phyloP scores from a whole-genome alignment of 805 yeast genomes.

The Danielia oregonensis region DNA sequence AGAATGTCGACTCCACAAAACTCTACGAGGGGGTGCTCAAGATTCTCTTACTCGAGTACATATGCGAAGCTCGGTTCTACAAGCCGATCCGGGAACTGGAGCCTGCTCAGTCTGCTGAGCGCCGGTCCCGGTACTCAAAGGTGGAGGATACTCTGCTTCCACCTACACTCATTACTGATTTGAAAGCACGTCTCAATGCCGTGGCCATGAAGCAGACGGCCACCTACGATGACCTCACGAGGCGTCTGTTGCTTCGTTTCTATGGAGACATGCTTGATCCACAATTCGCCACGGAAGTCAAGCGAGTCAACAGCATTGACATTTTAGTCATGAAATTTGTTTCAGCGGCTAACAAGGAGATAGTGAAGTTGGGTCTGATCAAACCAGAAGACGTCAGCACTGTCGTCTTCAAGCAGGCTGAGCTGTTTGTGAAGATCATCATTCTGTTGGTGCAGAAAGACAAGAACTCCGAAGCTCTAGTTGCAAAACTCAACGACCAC shows the following conservation, averaged over 20 bases:
- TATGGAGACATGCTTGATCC: constrained; percentile 60
- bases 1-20: constrained; percentile 19
- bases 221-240: constrained; percentile 43
- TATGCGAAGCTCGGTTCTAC: constrained; percentile 61
- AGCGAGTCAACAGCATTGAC: constrained; percentile 32
- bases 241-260: constrained; percentile 57
- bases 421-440: constrained; percentile 33
- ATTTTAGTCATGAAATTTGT: constrained; percentile 53
- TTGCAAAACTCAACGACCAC: constrained; percentile 42
- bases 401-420: constrained; percentile 35
- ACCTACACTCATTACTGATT: constrained; percentile 29
- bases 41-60: constrained; percentile 54
- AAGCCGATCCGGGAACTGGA: constrained; percentile 19
- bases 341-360: constrained; percentile 49
- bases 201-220: constrained; percentile 43
- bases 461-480: constrained; percentile 33
- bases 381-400: constrained; percentile 27
- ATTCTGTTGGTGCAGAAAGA: constrained; percentile 36
- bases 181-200: constrained; percentile 40
- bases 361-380: constrained; percentile 37
- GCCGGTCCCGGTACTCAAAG: constrained; percentile 12
- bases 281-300: constrained; percentile 29
- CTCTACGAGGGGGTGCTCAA: constrained; percentile 54
- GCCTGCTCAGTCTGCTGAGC: constrained; percentile 1
- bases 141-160: constrained; percentile 24